Evolutionary conservation across 257 asterid species (phyloP).

Genomic region (Solanum piurae): DNA sequence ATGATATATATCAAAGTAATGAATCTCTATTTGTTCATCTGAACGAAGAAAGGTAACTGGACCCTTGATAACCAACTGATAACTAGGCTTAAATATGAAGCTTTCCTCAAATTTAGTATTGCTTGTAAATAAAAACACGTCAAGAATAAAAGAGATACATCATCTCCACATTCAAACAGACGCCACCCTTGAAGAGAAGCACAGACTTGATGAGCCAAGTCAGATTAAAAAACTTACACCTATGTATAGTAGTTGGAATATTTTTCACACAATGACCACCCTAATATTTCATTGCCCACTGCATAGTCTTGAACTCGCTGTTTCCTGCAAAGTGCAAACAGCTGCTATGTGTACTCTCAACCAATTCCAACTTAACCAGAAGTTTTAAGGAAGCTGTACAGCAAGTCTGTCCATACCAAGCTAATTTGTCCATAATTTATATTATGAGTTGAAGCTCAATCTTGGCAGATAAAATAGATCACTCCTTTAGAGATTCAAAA

Average conservation of each 20-base stretch:
- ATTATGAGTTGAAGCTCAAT: background rate
- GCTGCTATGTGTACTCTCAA: background rate
- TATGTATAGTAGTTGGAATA: background rate
- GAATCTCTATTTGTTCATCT: background rate
- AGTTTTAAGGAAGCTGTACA: background rate
- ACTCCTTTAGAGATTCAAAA: background rate
- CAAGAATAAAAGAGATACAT: background rate
- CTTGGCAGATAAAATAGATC: background rate
- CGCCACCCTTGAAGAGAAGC: background rate
- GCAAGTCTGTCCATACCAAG: background rate
- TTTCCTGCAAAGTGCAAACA: background rate
- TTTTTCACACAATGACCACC: background rate
- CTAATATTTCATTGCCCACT: background rate
- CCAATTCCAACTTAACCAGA: background rate
- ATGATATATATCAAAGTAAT: background rate
- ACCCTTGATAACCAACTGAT: background rate
- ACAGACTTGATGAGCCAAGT: background rate
- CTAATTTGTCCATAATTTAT: background rate
- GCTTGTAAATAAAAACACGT: background rate
- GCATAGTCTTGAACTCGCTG: background rate
- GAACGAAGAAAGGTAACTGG: background rate
- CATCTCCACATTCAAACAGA: background rate
- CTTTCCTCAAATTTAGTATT: background rate
- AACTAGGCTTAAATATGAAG: background rate
- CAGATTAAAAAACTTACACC: background rate